Evolutionary conservation across 306 rosid genomes (phyloP), one percentile per base, ranked within the genome.

Genomic region (Dalbergia cultrata): DNA sequence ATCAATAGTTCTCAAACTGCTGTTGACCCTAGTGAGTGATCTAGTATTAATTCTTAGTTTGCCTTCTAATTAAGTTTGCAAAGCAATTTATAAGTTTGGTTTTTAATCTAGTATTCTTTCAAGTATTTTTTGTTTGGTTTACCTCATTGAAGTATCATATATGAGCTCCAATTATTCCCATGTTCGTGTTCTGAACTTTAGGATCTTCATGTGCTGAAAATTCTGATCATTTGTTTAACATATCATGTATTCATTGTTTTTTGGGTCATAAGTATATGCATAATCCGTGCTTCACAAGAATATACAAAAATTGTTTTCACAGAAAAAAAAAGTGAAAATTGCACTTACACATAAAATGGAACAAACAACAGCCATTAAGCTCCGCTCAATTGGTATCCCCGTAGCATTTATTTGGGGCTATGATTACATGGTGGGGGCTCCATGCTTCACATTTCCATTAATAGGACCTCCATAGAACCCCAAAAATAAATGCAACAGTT

Each of bases 11-110:
- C 97, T 82, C 81, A 80, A 63, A 74, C 74, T 21, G 73, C 81
- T 5, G 92, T 84, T 80, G 97, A 93, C 68, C 87, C 96, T 26
- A 82, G 99, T 95, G 87, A 90, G 99, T 82, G 50, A 75, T 89
- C 82, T 56, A 54, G 56, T 72, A 49, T 50, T 52, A 6, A 3
- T 52, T 49, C 56, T 11, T 2, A 16, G 1, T 62, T 74, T 65
- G 1, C 13, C 19, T 31, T 1, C 7, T 35, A 34, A 62, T 57
- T 50, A 26, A 8, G 41, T 50, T 68, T 84, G 49, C n/a, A 3
- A 12, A 49, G 5, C n/a, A 43, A 43, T 7, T 35, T 35, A 35
- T 5, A 35, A 35, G 39, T 35, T 2, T 35, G 0, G 3, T 35
- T 35, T 35, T 47, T 47, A 49, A 43, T 43, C 47, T 43, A 43